Base-by-base conservation (phyloP, 345 rosid genomes). In the Pistacia integerrima region DNA sequence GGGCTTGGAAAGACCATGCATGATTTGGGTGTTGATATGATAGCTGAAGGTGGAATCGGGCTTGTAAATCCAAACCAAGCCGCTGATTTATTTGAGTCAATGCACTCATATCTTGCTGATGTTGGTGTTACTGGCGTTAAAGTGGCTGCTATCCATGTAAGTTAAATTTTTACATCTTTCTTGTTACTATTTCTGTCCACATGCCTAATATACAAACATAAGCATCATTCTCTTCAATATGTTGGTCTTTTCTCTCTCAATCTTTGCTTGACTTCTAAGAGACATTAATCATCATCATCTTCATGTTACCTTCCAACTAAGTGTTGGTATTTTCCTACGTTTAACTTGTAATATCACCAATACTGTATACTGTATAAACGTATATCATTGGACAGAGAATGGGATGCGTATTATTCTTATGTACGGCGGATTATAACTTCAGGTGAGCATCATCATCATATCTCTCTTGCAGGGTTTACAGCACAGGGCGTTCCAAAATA, bases 51-150 rank as follows among this genome's bases (percentile, higher is more conserved):
- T 6, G 72, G 83, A 22, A 38, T 80, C 46, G 84, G 84, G 46
- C 69, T 84, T 10, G 80, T 78, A 17, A 44, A 72, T 67, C 84
- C 86, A 7, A 52, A 78, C 44, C 78, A 70, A 36, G 82, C 67
- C 25, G 69, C n/a, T 33, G 65, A 78, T 22, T 68, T 83, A n/a
- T 83, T 80, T 10, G 80, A 80, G 52, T 75, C 75, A 13, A 69
- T 84, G 64, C 84, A 80, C 49, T 67, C 72, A 4, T 78, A 80
- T 59, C 77, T 83, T 30, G 75, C 76, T 5, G 57, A 56, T 10
- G 33, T 14, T 16, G 82, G 86, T 8, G 36, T 83, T 2, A 71
- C 74, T 62, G 84, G 86, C 1, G 86, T 84, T 3, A 84, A 84
- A 60, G 80, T 78, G 10, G 86, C 78, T 58, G 84, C 61, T 17